phyloP scores from a whole-genome alignment of 108 stramenopile genomes.

The Cyclostephanos tholiformis region DNA sequence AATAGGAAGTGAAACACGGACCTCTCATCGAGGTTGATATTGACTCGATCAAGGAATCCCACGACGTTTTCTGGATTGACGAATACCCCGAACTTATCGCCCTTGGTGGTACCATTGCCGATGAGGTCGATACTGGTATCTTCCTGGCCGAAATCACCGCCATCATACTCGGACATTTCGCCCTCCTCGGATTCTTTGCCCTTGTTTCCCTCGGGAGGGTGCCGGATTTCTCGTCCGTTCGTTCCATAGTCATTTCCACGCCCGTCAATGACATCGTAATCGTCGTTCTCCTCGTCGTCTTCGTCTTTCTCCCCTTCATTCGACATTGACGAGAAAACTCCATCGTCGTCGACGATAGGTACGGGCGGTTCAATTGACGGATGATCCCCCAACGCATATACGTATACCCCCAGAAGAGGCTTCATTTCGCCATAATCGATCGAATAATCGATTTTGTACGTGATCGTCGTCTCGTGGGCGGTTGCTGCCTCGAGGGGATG shows the following conservation, averaged over 20 bases:
- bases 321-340: not conserved
- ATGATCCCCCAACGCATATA: conserved; percentile 52
- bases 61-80: conserved; percentile 73
- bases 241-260: conserved; percentile 4
- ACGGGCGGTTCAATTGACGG: conserved; percentile 60
- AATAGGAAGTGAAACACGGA: conserved; percentile 70
- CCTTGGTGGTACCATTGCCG: not conserved
- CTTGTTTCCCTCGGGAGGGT: not conserved
- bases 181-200: conserved; percentile 17
- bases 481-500: no score
- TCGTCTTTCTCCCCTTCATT: conserved; percentile 3
- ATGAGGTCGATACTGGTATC: not conserved
- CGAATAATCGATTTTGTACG: conserved; percentile 69
- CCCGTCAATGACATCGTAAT: conserved; percentile 16
- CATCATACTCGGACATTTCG: conserved; percentile 17
- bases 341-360: conserved; percentile 53
- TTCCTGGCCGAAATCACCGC: conserved; percentile 4
- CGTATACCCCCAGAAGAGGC: conserved; percentile 55
- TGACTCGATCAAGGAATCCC: conserved; percentile 46
- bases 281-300: conserved; percentile 52
- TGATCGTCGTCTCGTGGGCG: conserved; percentile 50
- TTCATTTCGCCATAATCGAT: conserved; percentile 59
- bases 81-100: conserved; percentile 66
- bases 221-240: not conserved
- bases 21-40: conserved; percentile 54